A percentile compares a stretch with the other conserved stretches of the same genome.
Evolutionary conservation across 805 yeast species (phyloP).

Genomic region (Maudiozyma turicensis): DNA sequence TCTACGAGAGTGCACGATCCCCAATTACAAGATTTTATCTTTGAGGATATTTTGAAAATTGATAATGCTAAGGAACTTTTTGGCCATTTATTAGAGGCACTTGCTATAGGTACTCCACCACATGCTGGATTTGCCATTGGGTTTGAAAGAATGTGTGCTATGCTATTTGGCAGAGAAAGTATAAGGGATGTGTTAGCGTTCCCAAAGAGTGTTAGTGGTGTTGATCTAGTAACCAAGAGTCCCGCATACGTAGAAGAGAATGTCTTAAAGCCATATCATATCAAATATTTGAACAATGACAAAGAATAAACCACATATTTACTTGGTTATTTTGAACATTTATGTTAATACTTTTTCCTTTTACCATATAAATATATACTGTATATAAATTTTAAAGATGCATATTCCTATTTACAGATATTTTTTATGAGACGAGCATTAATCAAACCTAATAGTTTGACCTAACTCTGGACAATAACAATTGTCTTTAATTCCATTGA

Average conservation of each 20-base stretch:
- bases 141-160: slow-evolving; percentile 85
- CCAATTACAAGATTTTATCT: slow-evolving; percentile 60
- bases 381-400: neutral
- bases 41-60: slow-evolving; percentile 55
- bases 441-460: slow-evolving; percentile 44
- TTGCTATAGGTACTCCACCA: slow-evolving; percentile 92
- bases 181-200: slow-evolving; percentile 93
- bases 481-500: slow-evolving; percentile 26
- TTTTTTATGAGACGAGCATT: neutral
- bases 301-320: neutral
- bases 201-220: slow-evolving; percentile 85
- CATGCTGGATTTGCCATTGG: slow-evolving; percentile 97
- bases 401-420: neutral
- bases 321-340: too few species aligned
- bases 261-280: slow-evolving; percentile 46
- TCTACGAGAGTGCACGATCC: slow-evolving; percentile 91
- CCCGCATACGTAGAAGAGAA: slow-evolving; percentile 56
- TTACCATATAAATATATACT: neutral
- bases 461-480: slow-evolving; percentile 68
- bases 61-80: slow-evolving; percentile 51
- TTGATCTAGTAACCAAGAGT: slow-evolving; percentile 78
- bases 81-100: slow-evolving; percentile 77
- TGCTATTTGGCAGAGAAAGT: slow-evolving; percentile 66
- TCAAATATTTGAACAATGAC: neutral
- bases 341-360: too few species aligned